Evolutionary conservation across 1,139 yeast species (phyloP), one percentile per base, ranked within the genome.

Genomic region (Pichia terricola): DNA sequence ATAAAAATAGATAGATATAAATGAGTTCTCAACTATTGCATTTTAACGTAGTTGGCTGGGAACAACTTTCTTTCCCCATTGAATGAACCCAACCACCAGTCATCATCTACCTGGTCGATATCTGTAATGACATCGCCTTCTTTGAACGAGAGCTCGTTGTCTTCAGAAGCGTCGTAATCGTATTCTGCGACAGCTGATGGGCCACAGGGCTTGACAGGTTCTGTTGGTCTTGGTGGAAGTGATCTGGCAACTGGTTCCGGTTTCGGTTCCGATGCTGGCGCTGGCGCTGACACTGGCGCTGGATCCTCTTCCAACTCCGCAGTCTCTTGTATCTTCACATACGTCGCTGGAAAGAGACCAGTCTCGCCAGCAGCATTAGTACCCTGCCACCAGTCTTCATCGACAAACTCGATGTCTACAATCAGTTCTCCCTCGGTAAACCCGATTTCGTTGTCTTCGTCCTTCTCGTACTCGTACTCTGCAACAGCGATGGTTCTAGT

Each of bases 41-140:
- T 58, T 26, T 69, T 61, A 41, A 91, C 97, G 59, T 84, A 88
- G 65, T 85, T 87, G 38, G 94, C 80, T 40, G 98, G 98, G 79
- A 91, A 88, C 46, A 91, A 70, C 45, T 94, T 94, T 51, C 75
- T 72, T 53, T 79, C 83, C 38, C 95, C 96, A 37, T 79, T 65
- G 47, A 77, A 66, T 54, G 79, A 79, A 40, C 98, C 98, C 47
- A 82, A 71, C 97, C 97, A 91, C 98, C 98, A 91, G 59, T 87
- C 96, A 42, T 86, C 95, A 55, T 88, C 96, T 16, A 85, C 84
- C 62, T 86, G 83, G 53, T 87, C 95, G 50, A 91, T 84, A 50
- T 87, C 85, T 26, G 79, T 67, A 53, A 91, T 87, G 49, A 71
- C 56, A 53, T 87, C 97, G 41, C 94, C 95, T 60, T 86, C 96